A percentile compares a stretch with the other conserved stretches of the same genome.
Conservation (phyloP, 2,329 filamentous ascomycete genomes). For the Beauveria sp. region DNA sequence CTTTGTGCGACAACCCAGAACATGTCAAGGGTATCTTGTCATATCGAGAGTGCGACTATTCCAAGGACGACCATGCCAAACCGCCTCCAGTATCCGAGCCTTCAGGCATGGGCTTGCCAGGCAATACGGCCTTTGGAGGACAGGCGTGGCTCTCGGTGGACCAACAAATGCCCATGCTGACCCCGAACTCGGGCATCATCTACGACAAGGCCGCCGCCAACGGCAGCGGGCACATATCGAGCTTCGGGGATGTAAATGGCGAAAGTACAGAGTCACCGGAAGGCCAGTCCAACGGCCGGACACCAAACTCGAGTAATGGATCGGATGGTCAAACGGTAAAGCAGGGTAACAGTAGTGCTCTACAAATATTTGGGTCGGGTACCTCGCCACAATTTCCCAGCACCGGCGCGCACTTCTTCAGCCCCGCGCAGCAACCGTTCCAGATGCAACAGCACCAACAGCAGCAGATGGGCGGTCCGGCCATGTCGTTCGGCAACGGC, state of each 20-base stretch:
- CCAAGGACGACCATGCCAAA: slow-evolving; percentile 35
- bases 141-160: slow-evolving; percentile 34
- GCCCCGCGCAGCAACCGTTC: neutral
- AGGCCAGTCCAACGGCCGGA: slow-evolving; percentile 45
- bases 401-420: slow-evolving; percentile 3
- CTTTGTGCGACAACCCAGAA: slow-evolving; percentile 28
- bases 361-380: neutral
- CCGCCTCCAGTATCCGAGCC: slow-evolving; percentile 15
- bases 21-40: slow-evolving; percentile 34
- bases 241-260: slow-evolving; percentile 38
- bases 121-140: slow-evolving; percentile 19
- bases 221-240: slow-evolving; percentile 21
- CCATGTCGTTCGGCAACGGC: slow-evolving; percentile 21
- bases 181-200: slow-evolving; percentile 26
- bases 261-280: slow-evolving; percentile 44
- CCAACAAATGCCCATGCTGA: slow-evolving; percentile 29
- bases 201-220: slow-evolving; percentile 26
- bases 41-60: slow-evolving; percentile 38
- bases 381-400: slow-evolving; percentile 2
- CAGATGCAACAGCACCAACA: slow-evolving; percentile 2
- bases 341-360: neutral
- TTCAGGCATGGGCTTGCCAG: slow-evolving; percentile 2
- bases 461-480: neutral
- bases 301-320: slow-evolving; percentile 47
- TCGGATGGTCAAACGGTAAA: slow-evolving; percentile 15